These are phyloP conservation scores for Trichoderma endophyticum DNA, from an alignment of 2,329 filamentous ascomycete species.

Conservation along the genomic window DNA sequence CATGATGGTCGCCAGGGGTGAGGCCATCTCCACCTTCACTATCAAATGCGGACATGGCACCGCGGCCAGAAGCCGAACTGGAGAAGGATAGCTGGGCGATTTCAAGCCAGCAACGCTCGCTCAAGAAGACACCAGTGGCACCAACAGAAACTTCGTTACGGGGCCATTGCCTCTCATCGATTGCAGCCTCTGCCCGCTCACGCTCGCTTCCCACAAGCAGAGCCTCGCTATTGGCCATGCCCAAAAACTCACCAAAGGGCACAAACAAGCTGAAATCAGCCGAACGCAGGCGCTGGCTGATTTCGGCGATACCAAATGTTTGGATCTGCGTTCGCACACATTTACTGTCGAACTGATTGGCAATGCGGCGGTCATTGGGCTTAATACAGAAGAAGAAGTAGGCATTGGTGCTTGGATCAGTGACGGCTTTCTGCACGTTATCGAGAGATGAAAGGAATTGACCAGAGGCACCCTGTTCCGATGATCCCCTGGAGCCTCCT, in stretches of 20 bases:
- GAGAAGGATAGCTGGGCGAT: constrained; percentile 71
- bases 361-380: constrained; percentile 93
- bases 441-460: constrained; percentile 89
- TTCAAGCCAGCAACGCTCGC: constrained; percentile 93
- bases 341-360: constrained; percentile 98
- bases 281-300: constrained; percentile 86
- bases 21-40: constrained; percentile 62
- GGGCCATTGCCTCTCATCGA: constrained; percentile 91
- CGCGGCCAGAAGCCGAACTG: constrained; percentile 47
- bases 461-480: constrained; percentile 82
- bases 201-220: constrained; percentile 87
- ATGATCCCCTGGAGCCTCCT: constrained; percentile 25
- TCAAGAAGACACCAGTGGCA: constrained; percentile 90
- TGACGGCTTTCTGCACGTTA: constrained; percentile 84
- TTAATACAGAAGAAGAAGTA: constrained; percentile 98
- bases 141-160: constrained; percentile 87
- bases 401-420: constrained; percentile 77
- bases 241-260: constrained; percentile 92
- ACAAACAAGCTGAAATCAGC: constrained; percentile 96
- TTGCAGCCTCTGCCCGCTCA: constrained; percentile 86
- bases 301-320: constrained; percentile 93
- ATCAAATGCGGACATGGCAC: constrained; percentile 45
- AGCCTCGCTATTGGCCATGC: constrained; percentile 78
- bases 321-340: constrained; percentile 94
- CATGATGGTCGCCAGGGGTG: constrained; percentile 56